These are phyloP conservation scores for Sanghuangporus sanghuang DNA, from an alignment of 1,284 basidiomycete genomes.

Conservation along the genomic window DNA sequence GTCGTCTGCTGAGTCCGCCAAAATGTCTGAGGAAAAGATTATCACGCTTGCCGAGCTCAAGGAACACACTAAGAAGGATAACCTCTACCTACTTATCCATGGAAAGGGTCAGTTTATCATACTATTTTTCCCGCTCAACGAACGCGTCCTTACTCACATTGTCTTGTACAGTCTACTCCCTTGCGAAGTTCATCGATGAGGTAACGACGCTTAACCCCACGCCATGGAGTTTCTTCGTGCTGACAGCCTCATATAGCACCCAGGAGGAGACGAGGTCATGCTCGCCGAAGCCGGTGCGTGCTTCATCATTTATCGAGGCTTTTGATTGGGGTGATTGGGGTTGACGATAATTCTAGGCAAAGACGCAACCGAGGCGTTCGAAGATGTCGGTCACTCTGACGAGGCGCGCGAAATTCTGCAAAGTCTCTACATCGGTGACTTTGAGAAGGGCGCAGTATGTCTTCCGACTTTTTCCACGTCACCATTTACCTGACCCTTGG, in stretches of 20 bases:
- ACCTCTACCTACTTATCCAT: conserved; percentile 75
- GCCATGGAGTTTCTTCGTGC: background rate
- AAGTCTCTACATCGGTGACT: conserved; percentile 73
- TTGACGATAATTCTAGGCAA: conserved; percentile 46
- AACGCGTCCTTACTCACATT: conserved; percentile 6
- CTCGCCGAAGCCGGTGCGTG: conserved; percentile 86
- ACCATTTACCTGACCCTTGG: conserved; percentile 7
- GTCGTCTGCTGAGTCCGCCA: conserved; percentile 19
- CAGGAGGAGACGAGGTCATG: conserved; percentile 97
- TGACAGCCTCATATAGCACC: conserved; percentile 60
- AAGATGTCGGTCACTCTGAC: conserved; percentile 99
- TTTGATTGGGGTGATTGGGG: conserved; percentile 15
- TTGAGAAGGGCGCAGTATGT: conserved; percentile 67
- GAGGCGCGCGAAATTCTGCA: conserved; percentile 90
- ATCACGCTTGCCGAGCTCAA: conserved; percentile 74
- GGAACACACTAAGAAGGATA: conserved; percentile 67
- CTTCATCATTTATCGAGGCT: conserved; percentile 7
- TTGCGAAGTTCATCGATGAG: conserved; percentile 95
- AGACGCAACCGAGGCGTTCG: conserved; percentile 97
- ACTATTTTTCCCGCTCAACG: conserved; percentile 30
- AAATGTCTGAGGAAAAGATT: conserved; percentile 40
- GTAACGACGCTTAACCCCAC: conserved; percentile 38
- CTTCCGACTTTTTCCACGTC: conserved; percentile 6
- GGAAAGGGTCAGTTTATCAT: conserved; percentile 64
- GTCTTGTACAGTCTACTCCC: conserved; percentile 79